Conservation (phyloP, 257 asterid genomes). For the Fraxinus excelsior region DNA sequence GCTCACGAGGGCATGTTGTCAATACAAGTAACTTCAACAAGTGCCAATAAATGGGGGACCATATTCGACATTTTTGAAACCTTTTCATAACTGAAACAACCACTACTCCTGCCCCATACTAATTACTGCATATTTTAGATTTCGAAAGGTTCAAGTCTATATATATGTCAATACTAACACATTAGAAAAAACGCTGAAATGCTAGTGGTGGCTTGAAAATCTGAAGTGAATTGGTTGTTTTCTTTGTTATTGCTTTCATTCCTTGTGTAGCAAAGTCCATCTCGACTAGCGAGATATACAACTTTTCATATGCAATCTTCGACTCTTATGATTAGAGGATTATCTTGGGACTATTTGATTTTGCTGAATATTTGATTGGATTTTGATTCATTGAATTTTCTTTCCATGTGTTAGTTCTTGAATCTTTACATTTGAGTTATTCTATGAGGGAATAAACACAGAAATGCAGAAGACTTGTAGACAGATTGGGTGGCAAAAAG, state of each 20-base stretch:
- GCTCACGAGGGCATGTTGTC: neutral
- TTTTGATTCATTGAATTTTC: neutral
- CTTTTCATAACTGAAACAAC: neutral
- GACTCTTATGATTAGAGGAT: neutral
- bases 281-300: neutral
- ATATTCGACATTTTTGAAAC: neutral
- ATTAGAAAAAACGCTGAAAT: neutral
- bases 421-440: neutral
- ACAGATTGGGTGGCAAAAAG: no score
- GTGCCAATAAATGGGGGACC: neutral
- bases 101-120: neutral
- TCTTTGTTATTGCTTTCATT: neutral
- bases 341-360: neutral
- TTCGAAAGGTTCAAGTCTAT: neutral
- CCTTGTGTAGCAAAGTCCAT: neutral
- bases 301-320: neutral
- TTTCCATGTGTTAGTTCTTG: neutral
- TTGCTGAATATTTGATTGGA: neutral
- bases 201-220: neutral
- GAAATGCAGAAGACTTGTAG: neutral
- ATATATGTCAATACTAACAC: neutral
- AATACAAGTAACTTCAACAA: neutral
- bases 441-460: neutral
- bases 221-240: neutral
- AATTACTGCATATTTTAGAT: neutral